Evolutionary conservation across 2,329 filamentous ascomycete species (phyloP).

Genomic region (Cucurbitaria berberidis): DNA sequence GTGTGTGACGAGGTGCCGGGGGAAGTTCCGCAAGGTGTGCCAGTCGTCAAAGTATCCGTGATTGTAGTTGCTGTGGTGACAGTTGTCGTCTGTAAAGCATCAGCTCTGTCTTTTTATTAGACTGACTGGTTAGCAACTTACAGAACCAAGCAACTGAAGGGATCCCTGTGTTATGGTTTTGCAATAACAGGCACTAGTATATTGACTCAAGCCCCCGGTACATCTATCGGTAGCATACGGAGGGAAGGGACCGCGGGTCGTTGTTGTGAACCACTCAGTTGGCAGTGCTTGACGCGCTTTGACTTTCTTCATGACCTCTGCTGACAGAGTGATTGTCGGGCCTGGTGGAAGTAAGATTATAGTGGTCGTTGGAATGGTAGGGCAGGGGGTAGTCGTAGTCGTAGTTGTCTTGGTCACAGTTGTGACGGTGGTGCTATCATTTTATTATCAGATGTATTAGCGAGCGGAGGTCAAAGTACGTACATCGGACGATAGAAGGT

Average conservation of each 20-base stretch:
- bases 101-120: background rate
- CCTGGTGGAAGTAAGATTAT: background rate
- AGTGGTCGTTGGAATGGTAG: slow-evolving; percentile 3
- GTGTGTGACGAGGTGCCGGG: slow-evolving; percentile 1
- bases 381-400: slow-evolving; percentile 16
- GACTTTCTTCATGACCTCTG: background rate
- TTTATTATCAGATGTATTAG: background rate
- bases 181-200: slow-evolving; percentile 38
- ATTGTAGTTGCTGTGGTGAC: slow-evolving; percentile 17
- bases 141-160: slow-evolving; percentile 25
- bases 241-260: slow-evolving; percentile 28
- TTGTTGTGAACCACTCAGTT: slow-evolving; percentile 17
- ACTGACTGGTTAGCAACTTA: slow-evolving; percentile 9
- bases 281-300: slow-evolving; percentile 15
- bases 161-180: slow-evolving; percentile 22
- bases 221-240: slow-evolving; percentile 29
- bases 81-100: slow-evolving; percentile 18
- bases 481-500: slow-evolving; percentile 35
- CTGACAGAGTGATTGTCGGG: background rate
- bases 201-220: slow-evolving; percentile 8
- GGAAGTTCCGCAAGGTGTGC: slow-evolving; percentile 9
- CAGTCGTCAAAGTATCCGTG: slow-evolving; percentile 14
- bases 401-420: slow-evolving; percentile 10
- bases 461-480: background rate
- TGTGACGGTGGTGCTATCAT: slow-evolving; percentile 15